phyloP scores from a whole-genome alignment of 352 stramenopile genomes.

The Globisporangium irregulare region DNA sequence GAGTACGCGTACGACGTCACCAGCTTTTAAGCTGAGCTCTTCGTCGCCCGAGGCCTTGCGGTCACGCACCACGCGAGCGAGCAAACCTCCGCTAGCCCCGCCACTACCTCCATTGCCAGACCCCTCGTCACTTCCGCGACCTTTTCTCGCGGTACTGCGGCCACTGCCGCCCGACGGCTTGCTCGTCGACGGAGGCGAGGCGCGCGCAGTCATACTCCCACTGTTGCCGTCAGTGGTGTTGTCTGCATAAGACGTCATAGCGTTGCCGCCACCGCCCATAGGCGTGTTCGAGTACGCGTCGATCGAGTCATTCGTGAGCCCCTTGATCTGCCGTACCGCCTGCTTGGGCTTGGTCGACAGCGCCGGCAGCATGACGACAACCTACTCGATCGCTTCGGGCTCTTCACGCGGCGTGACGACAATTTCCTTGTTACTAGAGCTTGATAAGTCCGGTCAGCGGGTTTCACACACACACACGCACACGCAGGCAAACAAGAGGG shows the following conservation, averaged over 20 bases:
- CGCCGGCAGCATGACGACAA: slow-evolving; percentile 56
- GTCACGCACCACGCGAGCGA: slow-evolving; percentile 67
- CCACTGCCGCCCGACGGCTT: slow-evolving; percentile 17
- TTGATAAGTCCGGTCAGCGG: background rate
- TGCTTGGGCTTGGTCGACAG: slow-evolving; percentile 84
- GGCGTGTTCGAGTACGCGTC: slow-evolving; percentile 78
- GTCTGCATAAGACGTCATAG: slow-evolving; percentile 45
- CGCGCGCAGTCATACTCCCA: slow-evolving; percentile 19
- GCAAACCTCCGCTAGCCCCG: slow-evolving; percentile 4
- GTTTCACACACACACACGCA: background rate
- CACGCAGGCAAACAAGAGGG: too few relatives aligned
- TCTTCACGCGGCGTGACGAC: background rate
- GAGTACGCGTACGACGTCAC: slow-evolving; percentile 71
- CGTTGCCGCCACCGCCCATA: slow-evolving; percentile 20
- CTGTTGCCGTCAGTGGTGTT: slow-evolving; percentile 31
- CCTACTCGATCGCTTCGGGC: background rate
- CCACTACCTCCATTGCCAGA: background rate
- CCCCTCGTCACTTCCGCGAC: slow-evolving; percentile 19
- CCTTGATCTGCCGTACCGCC: slow-evolving; percentile 72
- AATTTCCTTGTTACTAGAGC: slow-evolving; percentile 1
- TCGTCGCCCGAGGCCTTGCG: slow-evolving; percentile 76
- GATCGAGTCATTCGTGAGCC: slow-evolving; percentile 84
- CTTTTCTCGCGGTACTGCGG: slow-evolving; percentile 22
- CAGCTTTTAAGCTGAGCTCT: slow-evolving; percentile 56
- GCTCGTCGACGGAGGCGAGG: slow-evolving; percentile 23